Percentiles rank a stretch among this genome's conserved stretches.
Evolutionary conservation across 2,329 filamentous ascomycete genomes (phyloP).

Genomic region (Sclerotinia trifoliorum): DNA sequence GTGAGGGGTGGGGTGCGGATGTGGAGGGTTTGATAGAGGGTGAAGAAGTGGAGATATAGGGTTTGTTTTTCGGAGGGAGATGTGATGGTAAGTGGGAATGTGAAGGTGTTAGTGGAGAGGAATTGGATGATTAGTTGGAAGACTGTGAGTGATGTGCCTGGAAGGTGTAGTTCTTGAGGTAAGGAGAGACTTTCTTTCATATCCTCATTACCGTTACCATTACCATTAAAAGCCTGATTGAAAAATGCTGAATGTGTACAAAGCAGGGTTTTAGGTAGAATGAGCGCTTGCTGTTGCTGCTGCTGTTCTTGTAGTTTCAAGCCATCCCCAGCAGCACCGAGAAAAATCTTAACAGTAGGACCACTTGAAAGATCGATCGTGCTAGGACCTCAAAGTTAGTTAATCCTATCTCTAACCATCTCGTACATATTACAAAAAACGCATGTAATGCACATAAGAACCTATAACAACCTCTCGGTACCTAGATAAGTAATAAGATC

Average conservation of each 20-base stretch:
- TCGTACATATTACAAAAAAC: accelerated
- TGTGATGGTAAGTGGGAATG: background rate
- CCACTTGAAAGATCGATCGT: slow-evolving; percentile 15
- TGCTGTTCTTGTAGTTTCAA: background rate
- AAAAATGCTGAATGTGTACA: slow-evolving; percentile 26
- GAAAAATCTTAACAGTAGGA: slow-evolving; percentile 21
- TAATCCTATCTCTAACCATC: too few relatives aligned
- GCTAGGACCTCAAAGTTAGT: background rate
- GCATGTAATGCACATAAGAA: too few relatives aligned
- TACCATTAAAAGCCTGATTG: slow-evolving; percentile 25
- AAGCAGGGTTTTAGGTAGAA: slow-evolving; percentile 21
- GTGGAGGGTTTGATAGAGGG: slow-evolving; percentile 18
- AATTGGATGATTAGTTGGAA: slow-evolving; percentile 27
- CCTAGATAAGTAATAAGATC: too few relatives aligned
- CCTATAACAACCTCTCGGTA: too few relatives aligned
- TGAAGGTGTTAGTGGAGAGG: slow-evolving; percentile 21
- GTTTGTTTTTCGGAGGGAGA: background rate
- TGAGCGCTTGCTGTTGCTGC: slow-evolving; percentile 6
- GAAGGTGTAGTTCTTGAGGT: slow-evolving; percentile 19
- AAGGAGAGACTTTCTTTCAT: slow-evolving; percentile 14
- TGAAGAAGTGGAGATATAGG: slow-evolving; percentile 15
- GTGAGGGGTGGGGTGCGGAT: background rate
- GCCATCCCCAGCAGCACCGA: background rate
- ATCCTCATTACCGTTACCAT: slow-evolving; percentile 22
- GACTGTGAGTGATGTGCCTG: slow-evolving; percentile 11